Base-by-base conservation (phyloP, 1,284 basidiomycete species). In the Cutaneotrichosporon sp. region DNA sequence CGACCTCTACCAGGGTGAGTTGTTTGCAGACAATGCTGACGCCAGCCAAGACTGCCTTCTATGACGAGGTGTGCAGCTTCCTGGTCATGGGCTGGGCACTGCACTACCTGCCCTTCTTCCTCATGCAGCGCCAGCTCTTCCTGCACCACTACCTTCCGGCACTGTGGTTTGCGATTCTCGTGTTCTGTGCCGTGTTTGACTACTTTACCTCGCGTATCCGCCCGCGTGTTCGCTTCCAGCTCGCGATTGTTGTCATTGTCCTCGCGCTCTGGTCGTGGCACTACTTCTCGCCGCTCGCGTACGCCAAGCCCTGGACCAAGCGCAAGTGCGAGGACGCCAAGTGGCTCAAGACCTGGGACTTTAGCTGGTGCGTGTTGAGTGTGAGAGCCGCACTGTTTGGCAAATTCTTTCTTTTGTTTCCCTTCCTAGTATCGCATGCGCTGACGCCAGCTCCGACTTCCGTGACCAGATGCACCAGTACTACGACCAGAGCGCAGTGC, bases 81-180 rank as follows among this genome's bases (percentile, higher is more conserved):
- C 86, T 98, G 60, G 89, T 92, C 80, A 80, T 91, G n/a, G 93
- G 91, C 58, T 98, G 95, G 92, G 84, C 83, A n/a, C 75, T 97
- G 52, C 96, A 98, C 82, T 98, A 96, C 81, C 84, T 92, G 74
- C 96, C 96, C 11, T 99, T 99, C 86, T 97, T 88, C 86, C 83
- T 97, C 70, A 98, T 98, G 96, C 83, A 86, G 58, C 91, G 96
- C 30, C 96, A 99, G 76, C 87, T 98, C 53, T 98, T 98, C 86
- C 80, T 98, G 32, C 95, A 98, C 77, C 95, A 98, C 82, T 97
- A 98, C 79, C 89, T 97, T 79, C 95, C 95, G 0, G 92, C 96
- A 0, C 84, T 99, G 16, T 99, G 97, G 80, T 98, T 95, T 76
- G 88, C 92, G 22, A 88, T 98, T 70, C 85, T 99, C 10, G 83